These are phyloP conservation scores for Wallacemonas collosoma DNA, from an alignment of 208 protist genomes.

Conservation along the genomic window DNA sequence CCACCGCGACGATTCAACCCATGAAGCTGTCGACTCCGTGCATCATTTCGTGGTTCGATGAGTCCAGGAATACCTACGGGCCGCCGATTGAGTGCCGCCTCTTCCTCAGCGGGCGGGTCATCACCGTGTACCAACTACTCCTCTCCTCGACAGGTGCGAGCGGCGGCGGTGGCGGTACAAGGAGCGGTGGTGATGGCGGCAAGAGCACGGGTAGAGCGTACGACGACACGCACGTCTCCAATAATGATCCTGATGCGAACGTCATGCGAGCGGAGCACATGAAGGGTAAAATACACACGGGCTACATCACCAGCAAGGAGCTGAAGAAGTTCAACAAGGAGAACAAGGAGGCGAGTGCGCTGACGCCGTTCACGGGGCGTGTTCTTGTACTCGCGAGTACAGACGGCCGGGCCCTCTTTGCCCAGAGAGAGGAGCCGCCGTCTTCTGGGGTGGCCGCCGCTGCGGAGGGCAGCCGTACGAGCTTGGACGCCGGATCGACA, in stretches of 20 bases:
- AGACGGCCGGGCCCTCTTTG: conserved; percentile 37
- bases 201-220: background rate
- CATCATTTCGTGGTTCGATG: conserved; percentile 39
- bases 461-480: background rate
- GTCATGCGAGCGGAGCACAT: conserved; percentile 28
- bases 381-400: conserved; percentile 38
- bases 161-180: background rate
- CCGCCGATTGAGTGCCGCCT: conserved; percentile 40
- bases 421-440: background rate
- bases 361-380: conserved; percentile 26
- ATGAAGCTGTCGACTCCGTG: conserved; percentile 34
- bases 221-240: conserved; percentile 14
- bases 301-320: conserved; percentile 36
- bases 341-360: conserved; percentile 7
- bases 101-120: conserved; percentile 23
- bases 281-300: conserved; percentile 25
- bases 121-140: conserved; percentile 49
- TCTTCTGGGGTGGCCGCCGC: background rate
- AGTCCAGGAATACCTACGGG: conserved; percentile 24
- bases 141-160: conserved; percentile 12
- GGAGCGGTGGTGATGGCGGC: background rate
- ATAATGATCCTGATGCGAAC: conserved; percentile 11
- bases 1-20: conserved; percentile 22
- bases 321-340: conserved; percentile 33
- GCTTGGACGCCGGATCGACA: background rate